Percentiles rank a stretch among this genome's conserved stretches.
phyloP scores from a whole-genome alignment of 2,329 filamentous ascomycete genomes.

The Madurella fahalii region DNA sequence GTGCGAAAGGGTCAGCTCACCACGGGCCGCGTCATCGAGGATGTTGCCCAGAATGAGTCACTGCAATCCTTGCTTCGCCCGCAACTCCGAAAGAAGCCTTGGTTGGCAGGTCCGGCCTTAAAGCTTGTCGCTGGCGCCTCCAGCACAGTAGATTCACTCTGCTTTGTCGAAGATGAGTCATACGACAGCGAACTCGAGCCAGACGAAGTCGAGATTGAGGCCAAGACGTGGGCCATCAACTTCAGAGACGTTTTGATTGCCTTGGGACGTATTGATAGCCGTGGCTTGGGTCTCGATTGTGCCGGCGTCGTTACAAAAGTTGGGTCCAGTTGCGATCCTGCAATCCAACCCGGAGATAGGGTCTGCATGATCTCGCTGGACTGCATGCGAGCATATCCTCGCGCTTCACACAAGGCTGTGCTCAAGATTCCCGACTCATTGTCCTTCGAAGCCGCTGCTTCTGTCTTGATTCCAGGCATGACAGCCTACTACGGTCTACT shows the following conservation, averaged over 20 bases:
- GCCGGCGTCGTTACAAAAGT: conserved; percentile 29
- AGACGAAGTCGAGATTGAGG: conserved; percentile 34
- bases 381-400: conserved; percentile 24
- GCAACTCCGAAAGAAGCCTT: background rate
- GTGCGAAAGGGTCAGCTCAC: background rate
- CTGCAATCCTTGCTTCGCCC: background rate
- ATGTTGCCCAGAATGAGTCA: background rate
- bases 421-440: conserved; percentile 33
- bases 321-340: conserved; percentile 29
- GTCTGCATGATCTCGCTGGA: conserved; percentile 23
- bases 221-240: conserved; percentile 34
- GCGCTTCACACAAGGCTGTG: conserved; percentile 13
- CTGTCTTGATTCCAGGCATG: conserved; percentile 31
- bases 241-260: conserved; percentile 37
- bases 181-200: conserved; percentile 6
- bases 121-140: conserved; percentile 1
- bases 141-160: conserved; percentile 9
- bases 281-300: conserved; percentile 16
- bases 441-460: conserved; percentile 31
- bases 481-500: conserved; percentile 34
- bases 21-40: background rate
- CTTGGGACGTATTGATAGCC: conserved; percentile 12
- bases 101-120: background rate
- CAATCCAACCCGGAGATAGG: conserved; percentile 29
- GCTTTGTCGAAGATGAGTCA: conserved; percentile 18